A percentile compares a stretch with the other conserved stretches of the same genome.
These are phyloP conservation scores for Myriangium duriaei DNA, from an alignment of 2,329 filamentous ascomycete genomes.

Conservation along the genomic window DNA sequence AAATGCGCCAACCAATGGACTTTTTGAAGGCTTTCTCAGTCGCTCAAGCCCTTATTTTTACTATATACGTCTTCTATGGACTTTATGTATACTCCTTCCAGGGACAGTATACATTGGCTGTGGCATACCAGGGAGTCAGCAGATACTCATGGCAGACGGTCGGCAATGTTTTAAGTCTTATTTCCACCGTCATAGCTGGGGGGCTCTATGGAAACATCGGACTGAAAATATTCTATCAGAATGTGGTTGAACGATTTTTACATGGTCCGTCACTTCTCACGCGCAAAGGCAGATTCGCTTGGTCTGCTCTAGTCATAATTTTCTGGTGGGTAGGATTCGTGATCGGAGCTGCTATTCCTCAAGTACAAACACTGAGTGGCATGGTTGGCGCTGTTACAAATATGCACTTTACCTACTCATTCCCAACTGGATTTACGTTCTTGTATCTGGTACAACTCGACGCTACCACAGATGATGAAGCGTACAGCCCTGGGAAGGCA, in stretches of 20 bases:
- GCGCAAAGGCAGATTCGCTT: conserved; percentile 35
- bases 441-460: too few relatives aligned
- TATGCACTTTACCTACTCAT: too few relatives aligned
- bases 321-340: conserved; percentile 44
- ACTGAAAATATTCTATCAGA: conserved; percentile 10
- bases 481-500: too few relatives aligned
- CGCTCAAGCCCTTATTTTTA: conserved; percentile 8
- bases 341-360: conserved; percentile 38
- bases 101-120: conserved; percentile 3
- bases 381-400: too few relatives aligned
- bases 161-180: conserved; percentile 8
- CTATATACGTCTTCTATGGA: conserved; percentile 7
- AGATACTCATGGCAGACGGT: conserved; percentile 9
- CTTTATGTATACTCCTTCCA: too few relatives aligned
- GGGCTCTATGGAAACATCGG: conserved; percentile 11
- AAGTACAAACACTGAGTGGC: too few relatives aligned
- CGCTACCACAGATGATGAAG: too few relatives aligned
- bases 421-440: too few relatives aligned
- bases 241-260: conserved; percentile 8
- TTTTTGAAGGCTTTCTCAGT: conserved; percentile 9
- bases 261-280: conserved; percentile 33
- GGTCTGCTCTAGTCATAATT: conserved; percentile 35
- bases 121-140: conserved; percentile 8
- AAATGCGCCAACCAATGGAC: conserved; percentile 17
- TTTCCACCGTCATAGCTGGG: conserved; percentile 8